phyloP scores from a whole-genome alignment of 2,329 filamentous ascomycete genomes.

The Fusarium sp. region DNA sequence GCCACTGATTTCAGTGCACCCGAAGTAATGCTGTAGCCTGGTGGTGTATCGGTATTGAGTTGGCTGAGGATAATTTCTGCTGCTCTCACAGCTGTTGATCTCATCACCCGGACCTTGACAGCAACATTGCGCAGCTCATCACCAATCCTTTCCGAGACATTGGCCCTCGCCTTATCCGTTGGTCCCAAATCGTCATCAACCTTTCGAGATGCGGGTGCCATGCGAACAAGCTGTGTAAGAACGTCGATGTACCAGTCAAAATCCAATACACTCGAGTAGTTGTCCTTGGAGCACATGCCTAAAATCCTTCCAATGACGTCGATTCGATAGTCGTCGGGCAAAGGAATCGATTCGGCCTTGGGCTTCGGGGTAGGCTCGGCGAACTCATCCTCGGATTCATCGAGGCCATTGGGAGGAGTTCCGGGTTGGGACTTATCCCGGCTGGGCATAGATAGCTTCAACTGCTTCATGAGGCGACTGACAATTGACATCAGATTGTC shows the following conservation, averaged over 20 bases:
- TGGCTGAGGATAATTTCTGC: constrained; percentile 79
- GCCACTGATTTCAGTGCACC: constrained; percentile 79
- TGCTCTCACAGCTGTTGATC: constrained; percentile 81
- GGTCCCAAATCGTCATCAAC: constrained; percentile 53
- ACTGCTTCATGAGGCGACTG: constrained; percentile 85
- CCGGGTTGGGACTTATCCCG: constrained; percentile 57
- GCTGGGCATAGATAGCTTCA: constrained; percentile 72
- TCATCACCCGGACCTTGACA: constrained; percentile 88
- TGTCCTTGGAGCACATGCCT: constrained; percentile 89
- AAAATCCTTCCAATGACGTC: constrained; percentile 86
- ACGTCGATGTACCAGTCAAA: constrained; percentile 99
- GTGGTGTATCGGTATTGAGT: constrained; percentile 62
- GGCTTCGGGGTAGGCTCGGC: constrained; percentile 48
- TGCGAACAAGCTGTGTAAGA: constrained; percentile 83
- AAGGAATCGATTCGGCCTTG: constrained; percentile 61
- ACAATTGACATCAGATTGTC: constrained; percentile 89
- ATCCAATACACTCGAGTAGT: constrained; percentile 85
- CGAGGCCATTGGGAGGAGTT: constrained; percentile 59
- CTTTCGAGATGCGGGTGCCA: constrained; percentile 65
- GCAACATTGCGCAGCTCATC: constrained; percentile 89
- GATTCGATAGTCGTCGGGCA: constrained; percentile 87
- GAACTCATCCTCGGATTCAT: constrained; percentile 64
- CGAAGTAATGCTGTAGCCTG: constrained; percentile 66
- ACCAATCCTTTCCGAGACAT: constrained; percentile 78
- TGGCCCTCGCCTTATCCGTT: constrained; percentile 47